Evolutionary conservation across 768 basidiomycete genomes (phyloP).

Genomic region (Lactarius deliciosus): DNA sequence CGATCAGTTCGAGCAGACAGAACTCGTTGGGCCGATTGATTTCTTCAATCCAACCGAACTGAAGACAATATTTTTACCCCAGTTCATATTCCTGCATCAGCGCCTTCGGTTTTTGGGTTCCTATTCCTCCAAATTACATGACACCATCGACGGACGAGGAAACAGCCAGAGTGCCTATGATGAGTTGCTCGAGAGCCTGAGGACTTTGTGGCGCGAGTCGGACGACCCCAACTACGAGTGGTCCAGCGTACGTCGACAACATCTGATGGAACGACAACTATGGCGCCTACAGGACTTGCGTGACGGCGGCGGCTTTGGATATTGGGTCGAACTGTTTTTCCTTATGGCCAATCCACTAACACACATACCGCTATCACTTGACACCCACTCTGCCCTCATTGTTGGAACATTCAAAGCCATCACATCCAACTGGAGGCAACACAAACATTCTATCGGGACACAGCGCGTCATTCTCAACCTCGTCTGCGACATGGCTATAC

Average conservation of each 20-base stretch:
- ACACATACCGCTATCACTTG: neutral
- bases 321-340: neutral
- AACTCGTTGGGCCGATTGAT: neutral
- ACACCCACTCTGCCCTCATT: neutral
- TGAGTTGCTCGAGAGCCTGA: neutral
- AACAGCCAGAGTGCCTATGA: neutral
- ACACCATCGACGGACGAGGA: neutral
- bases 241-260: neutral
- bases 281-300: neutral
- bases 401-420: too few relatives aligned
- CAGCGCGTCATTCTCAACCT: constrained; percentile 32
- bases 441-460: too few relatives aligned
- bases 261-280: neutral
- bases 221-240: neutral
- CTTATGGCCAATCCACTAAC: neutral
- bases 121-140: neutral
- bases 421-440: too few relatives aligned
- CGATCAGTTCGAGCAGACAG: neutral
- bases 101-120: neutral
- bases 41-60: neutral
- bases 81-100: neutral
- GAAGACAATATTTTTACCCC: neutral
- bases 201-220: neutral
- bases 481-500: constrained; percentile 27
- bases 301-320: neutral